Percentiles rank a stretch among this genome's conserved stretches.
Conservation (phyloP, 1,284 basidiomycete species). For the Irpex sp. region DNA sequence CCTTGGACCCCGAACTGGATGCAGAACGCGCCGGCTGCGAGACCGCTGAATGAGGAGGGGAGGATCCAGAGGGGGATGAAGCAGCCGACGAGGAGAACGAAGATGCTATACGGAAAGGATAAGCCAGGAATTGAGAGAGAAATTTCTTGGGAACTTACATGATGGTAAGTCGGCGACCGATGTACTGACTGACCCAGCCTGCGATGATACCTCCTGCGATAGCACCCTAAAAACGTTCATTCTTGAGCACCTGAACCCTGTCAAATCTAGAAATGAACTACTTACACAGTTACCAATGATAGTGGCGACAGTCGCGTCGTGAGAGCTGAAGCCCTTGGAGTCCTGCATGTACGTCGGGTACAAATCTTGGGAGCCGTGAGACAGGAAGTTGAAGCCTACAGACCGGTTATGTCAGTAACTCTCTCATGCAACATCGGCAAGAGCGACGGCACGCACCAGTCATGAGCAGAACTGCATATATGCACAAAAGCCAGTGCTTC, state of each 20-base stretch:
- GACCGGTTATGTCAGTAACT: slow-evolving; percentile 5
- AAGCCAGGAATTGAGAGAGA: too few species aligned
- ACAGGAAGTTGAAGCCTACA: slow-evolving; percentile 87
- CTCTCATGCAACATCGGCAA: not conserved
- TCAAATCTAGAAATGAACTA: not conserved
- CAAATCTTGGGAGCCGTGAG: slow-evolving; percentile 76
- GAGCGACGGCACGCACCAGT: slow-evolving; percentile 42
- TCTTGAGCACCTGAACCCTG: too few species aligned
- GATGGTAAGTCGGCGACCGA: slow-evolving; percentile 86
- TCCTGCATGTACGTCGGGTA: slow-evolving; percentile 76
- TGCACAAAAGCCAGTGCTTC: slow-evolving; percentile 78
- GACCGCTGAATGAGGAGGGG: slow-evolving; percentile 57
- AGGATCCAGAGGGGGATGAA: slow-evolving; percentile 87
- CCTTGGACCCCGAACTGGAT: slow-evolving; percentile 84
- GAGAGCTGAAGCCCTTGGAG: slow-evolving; percentile 51
- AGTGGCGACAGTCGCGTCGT: slow-evolving; percentile 76
- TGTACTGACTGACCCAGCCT: slow-evolving; percentile 77
- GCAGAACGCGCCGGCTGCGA: slow-evolving; percentile 79
- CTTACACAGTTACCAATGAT: slow-evolving; percentile 77
- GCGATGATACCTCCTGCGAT: slow-evolving; percentile 75
- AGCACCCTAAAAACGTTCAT: slow-evolving; percentile 53
- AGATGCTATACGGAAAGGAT: too few species aligned
- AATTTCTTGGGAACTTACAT: slow-evolving; percentile 43
- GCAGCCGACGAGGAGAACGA: slow-evolving; percentile 52
- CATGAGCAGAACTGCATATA: slow-evolving; percentile 81